These are phyloP conservation scores for Chaetomiaceae sp. DNA, from an alignment of 2,329 filamentous ascomycete genomes.

Conservation along the genomic window DNA sequence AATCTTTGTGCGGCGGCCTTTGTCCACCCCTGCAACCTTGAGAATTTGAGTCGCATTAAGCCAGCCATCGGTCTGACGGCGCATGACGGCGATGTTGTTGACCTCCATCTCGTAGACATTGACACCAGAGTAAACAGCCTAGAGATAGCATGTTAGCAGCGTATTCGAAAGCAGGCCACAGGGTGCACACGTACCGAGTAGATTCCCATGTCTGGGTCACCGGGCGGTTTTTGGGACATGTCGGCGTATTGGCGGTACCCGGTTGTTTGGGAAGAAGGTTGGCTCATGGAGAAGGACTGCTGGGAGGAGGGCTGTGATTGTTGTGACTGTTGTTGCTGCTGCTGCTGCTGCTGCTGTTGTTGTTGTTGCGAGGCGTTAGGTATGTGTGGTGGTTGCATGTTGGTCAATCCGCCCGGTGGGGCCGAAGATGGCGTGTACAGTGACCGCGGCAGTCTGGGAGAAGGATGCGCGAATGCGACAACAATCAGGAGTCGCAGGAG, in stretches of 20 bases:
- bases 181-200: constrained; percentile 50
- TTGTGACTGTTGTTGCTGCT: constrained; percentile 18
- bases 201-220: constrained; percentile 50
- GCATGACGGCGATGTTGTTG: constrained; percentile 90
- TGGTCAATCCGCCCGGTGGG: constrained; percentile 4
- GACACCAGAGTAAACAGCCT: constrained; percentile 90
- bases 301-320: constrained; percentile 49
- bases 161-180: neutral
- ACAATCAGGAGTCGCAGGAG: constrained; percentile 8
- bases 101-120: constrained; percentile 99
- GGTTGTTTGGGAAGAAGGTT: constrained; percentile 44
- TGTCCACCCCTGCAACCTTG: constrained; percentile 95
- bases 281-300: constrained; percentile 55
- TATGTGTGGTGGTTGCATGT: constrained; percentile 28
- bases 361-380: constrained; percentile 26
- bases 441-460: constrained; percentile 16
- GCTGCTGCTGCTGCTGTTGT: constrained; percentile 23
- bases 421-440: neutral
- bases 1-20: constrained; percentile 95
- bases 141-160: constrained; percentile 13
- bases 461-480: constrained; percentile 27
- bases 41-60: constrained; percentile 97
- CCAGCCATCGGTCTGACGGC: constrained; percentile 90
- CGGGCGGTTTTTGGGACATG: constrained; percentile 32
- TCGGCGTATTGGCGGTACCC: constrained; percentile 42